phyloP scores from a whole-genome alignment of 2,329 filamentous ascomycete genomes.

The Colletotrichum trifolii region DNA sequence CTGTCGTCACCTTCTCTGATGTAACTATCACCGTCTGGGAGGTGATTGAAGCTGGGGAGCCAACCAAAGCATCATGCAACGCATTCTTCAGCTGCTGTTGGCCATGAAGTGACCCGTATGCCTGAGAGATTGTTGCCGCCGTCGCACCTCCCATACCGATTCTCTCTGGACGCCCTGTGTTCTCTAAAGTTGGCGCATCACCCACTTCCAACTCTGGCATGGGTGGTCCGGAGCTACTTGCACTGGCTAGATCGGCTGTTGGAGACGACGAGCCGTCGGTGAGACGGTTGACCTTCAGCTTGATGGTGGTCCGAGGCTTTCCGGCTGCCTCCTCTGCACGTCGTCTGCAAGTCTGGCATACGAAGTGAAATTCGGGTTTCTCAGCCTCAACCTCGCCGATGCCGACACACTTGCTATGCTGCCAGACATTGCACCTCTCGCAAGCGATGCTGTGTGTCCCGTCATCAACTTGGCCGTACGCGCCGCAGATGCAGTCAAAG shows the following conservation, averaged over 20 bases:
- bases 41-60: too few species aligned
- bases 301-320: slow-evolving; percentile 61
- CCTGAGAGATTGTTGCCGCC: too few species aligned
- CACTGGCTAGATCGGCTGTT: neutral
- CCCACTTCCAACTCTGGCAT: slow-evolving; percentile 12
- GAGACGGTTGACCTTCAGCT: slow-evolving; percentile 60
- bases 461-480: slow-evolving; percentile 93
- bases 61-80: too few species aligned
- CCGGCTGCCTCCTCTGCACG: slow-evolving; percentile 74
- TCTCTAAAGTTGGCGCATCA: too few species aligned
- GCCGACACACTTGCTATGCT: slow-evolving; percentile 92
- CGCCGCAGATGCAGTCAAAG: slow-evolving; percentile 93
- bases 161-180: too few species aligned
- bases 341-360: slow-evolving; percentile 82
- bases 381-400: slow-evolving; percentile 85
- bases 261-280: slow-evolving; percentile 1
- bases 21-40: too few species aligned
- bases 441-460: slow-evolving; percentile 94
- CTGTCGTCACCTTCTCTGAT: neutral
- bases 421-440: slow-evolving; percentile 95
- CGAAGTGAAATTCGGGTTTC: slow-evolving; percentile 85
- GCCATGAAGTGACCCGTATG: too few species aligned
- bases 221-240: slow-evolving; percentile 4
- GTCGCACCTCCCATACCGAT: too few species aligned
- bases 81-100: too few species aligned